Conservation (phyloP, 495 filamentous ascomycete species). For the Daldinia caldariorum region DNA sequence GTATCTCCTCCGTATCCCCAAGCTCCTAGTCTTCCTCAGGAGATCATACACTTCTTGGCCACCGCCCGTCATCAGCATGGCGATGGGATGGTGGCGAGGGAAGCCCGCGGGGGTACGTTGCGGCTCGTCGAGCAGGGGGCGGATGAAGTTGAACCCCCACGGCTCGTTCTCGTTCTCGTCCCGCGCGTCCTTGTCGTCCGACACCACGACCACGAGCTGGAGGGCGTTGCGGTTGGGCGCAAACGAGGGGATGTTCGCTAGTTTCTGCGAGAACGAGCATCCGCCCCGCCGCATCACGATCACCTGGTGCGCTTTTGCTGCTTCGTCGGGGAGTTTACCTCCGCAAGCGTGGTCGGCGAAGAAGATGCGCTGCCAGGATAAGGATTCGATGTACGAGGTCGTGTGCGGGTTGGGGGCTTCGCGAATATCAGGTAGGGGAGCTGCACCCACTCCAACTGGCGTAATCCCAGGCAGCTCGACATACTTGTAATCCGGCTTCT, state of each 20-base stretch:
- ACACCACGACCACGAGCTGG: slow-evolving; percentile 86
- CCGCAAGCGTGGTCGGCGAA: slow-evolving; percentile 75
- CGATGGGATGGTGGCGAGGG: slow-evolving; percentile 74
- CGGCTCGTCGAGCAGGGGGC: slow-evolving; percentile 79
- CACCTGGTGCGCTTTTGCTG: slow-evolving; percentile 75
- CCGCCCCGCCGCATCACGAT: slow-evolving; percentile 85
- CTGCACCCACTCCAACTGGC: slow-evolving; percentile 78
- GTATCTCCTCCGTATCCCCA: slow-evolving; percentile 82
- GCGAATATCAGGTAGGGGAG: slow-evolving; percentile 73
- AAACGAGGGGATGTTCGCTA: slow-evolving; percentile 82
- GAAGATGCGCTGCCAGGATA: slow-evolving; percentile 76
- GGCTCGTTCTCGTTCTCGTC: slow-evolving; percentile 40
- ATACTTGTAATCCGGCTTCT: slow-evolving; percentile 52
- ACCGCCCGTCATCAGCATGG: slow-evolving; percentile 86
- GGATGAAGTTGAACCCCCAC: slow-evolving; percentile 53
- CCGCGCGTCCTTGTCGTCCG: slow-evolving; percentile 64
- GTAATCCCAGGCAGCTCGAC: slow-evolving; percentile 72
- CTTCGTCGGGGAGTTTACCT: slow-evolving; percentile 65
- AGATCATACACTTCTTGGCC: slow-evolving; percentile 73
- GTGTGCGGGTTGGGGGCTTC: slow-evolving; percentile 63
- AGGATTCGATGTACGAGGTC: slow-evolving; percentile 47
- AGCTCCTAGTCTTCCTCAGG: slow-evolving; percentile 64
- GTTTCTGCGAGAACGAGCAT: slow-evolving; percentile 85
- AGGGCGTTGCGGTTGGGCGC: slow-evolving; percentile 66
- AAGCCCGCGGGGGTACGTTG: slow-evolving; percentile 79